A percentile compares a stretch with the other conserved stretches of the same genome.
phyloP scores from a whole-genome alignment of 2,329 filamentous ascomycete genomes.

The Paecilomyces variotii region DNA sequence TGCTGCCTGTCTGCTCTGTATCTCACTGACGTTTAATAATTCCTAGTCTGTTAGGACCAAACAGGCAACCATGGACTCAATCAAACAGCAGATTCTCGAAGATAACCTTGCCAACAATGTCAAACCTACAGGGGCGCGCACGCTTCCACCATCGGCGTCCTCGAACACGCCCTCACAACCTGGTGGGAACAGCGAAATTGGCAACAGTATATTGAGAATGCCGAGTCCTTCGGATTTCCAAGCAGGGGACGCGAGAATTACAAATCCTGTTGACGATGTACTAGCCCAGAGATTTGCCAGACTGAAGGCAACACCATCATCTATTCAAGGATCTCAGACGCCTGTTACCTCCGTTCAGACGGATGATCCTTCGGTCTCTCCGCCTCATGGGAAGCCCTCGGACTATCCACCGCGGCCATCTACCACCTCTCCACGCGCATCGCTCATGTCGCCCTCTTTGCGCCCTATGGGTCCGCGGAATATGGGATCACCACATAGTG shows the following conservation, averaged over 20 bases:
- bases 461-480: constrained; percentile 35
- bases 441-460: constrained; percentile 15
- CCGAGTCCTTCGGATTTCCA: constrained; percentile 34
- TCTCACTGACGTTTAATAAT: background rate
- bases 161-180: constrained; percentile 6
- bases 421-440: constrained; percentile 13
- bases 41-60: constrained; percentile 31
- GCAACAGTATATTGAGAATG: constrained; percentile 27
- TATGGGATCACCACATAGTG: constrained; percentile 29
- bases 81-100: constrained; percentile 33
- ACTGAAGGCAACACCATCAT: constrained; percentile 21
- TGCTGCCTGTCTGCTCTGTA: background rate
- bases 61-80: constrained; percentile 33
- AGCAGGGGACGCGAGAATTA: constrained; percentile 11
- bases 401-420: constrained; percentile 17
- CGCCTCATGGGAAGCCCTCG: constrained; percentile 9
- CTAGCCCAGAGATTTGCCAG: constrained; percentile 36
- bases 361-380: constrained; percentile 3
- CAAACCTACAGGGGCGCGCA: constrained; percentile 14
- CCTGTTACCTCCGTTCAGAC: constrained; percentile 7
- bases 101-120: constrained; percentile 25
- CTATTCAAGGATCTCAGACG: constrained; percentile 7
- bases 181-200: constrained; percentile 15
- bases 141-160: constrained; percentile 7
- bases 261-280: constrained; percentile 23